Evolutionary conservation across 306 rosid genomes (phyloP), one percentile per base, ranked within the genome.

Genomic region (Parietaria judaica): DNA sequence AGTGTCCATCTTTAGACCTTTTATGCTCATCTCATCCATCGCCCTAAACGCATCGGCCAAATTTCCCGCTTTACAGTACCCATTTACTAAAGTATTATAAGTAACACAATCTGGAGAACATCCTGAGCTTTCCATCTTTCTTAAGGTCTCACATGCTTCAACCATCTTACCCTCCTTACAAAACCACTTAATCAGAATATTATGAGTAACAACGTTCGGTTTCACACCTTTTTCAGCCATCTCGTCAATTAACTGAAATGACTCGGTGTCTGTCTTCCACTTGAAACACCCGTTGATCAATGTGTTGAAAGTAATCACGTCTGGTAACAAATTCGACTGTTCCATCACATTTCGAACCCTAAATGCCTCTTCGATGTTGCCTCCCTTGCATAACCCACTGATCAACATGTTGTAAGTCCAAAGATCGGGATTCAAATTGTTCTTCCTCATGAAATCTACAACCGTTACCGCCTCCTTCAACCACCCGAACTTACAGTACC

Each of bases 261-360:
- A 95, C 66, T 70, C 83, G 2, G 14, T 60, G 14, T 73, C 66
- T 8, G 70, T 79, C 23, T 67, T 69, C 72, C 72, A 65, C 60
- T 68, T 63, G 54, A 85, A 88, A 72, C 78, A 78, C 67, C 84
- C 90, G 66, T 91, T 79, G 55, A 91, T 70, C 86, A 91, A 70
- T 8, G 96, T 91, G 74, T 91, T 91, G 76, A 85, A 91, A 0
- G 95, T 91, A 66, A 91, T 85, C 73, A 71, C 83, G 77, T 91
- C 95, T 0, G 92, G 92, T 34, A 67, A 39, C 67, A 83, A 45
- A 55, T 75, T 83, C 72, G 82, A 75, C 51, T 44, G 74, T 71
- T 72, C 89, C 98, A 91, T 91, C 72, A 81, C 81, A 57, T 70
- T 82, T 69, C 83, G 78, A 54, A 91, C 64, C 76, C 80, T 70